Conservation (phyloP, 2,329 filamentous ascomycete species). For the Fusarium guadeloupense region DNA sequence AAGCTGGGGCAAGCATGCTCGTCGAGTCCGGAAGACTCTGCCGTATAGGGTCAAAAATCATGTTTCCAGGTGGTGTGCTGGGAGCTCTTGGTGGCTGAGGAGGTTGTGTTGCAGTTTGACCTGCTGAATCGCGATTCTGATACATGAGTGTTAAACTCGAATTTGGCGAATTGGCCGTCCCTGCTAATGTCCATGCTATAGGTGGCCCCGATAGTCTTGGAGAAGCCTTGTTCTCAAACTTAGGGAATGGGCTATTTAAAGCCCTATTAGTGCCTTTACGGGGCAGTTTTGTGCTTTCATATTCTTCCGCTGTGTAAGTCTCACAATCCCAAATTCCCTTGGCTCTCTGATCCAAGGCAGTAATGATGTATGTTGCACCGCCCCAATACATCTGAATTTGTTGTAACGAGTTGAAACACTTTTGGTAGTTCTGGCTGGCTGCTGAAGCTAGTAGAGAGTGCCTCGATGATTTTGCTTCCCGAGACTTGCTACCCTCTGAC, state of each 20-base stretch:
- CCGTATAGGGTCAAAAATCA: conserved; percentile 69
- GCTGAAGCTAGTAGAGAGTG: conserved; percentile 82
- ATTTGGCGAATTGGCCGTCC: conserved; percentile 84
- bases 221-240: conserved; percentile 57
- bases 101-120: conserved; percentile 11
- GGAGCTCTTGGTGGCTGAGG: conserved; percentile 45
- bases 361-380: conserved; percentile 86
- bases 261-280: conserved; percentile 52
- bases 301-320: conserved; percentile 75
- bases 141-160: conserved; percentile 86
- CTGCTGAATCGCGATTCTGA: conserved; percentile 56
- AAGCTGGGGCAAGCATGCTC: conserved; percentile 59
- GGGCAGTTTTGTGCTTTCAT: conserved; percentile 72
- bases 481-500: conserved; percentile 4
- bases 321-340: conserved; percentile 85
- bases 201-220: conserved; percentile 57
- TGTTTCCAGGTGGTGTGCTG: conserved; percentile 64
- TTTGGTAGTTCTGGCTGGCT: conserved; percentile 86
- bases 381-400: conserved; percentile 87
- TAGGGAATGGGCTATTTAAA: conserved; percentile 54
- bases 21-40: conserved; percentile 61
- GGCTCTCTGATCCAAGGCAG: conserved; percentile 85
- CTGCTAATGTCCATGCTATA: conserved; percentile 88
- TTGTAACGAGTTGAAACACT: conserved; percentile 84
- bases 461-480: conserved; percentile 60